Evolutionary conservation across 2,329 filamentous ascomycete genomes (phyloP).

Genomic region (Sclerotinia subarctica): DNA sequence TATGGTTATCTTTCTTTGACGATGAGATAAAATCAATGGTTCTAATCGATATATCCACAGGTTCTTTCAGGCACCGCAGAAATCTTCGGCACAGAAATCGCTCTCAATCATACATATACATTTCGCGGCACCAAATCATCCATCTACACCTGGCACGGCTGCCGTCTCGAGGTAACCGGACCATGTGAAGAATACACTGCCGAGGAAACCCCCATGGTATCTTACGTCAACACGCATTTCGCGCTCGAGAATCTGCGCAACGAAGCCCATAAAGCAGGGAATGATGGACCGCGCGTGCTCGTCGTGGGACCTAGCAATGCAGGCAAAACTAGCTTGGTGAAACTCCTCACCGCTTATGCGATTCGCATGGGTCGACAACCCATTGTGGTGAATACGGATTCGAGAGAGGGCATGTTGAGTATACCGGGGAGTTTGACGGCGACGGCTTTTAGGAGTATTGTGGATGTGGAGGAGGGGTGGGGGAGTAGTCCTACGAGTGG

Average conservation of each 20-base stretch:
- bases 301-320: constrained; percentile 73
- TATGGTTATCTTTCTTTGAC: constrained; percentile 33
- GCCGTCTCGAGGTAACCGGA: constrained; percentile 73
- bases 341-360: constrained; percentile 76
- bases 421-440: constrained; percentile 81
- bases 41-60: constrained; percentile 43
- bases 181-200: constrained; percentile 58
- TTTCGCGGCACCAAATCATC: constrained; percentile 82
- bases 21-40: constrained; percentile 23
- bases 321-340: constrained; percentile 80
- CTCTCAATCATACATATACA: constrained; percentile 72
- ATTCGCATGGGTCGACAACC: constrained; percentile 71
- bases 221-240: constrained; percentile 83
- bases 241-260: constrained; percentile 73
- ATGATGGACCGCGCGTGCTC: constrained; percentile 74
- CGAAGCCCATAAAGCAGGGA: constrained; percentile 49
- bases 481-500: constrained; percentile 88
- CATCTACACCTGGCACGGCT: constrained; percentile 90
- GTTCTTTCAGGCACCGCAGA: constrained; percentile 81
- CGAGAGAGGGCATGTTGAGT: constrained; percentile 73
- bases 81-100: constrained; percentile 92
- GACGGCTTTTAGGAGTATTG: constrained; percentile 78
- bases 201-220: constrained; percentile 76
- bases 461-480: constrained; percentile 88
- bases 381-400: constrained; percentile 80